Evolutionary conservation across 108 stramenopile species (phyloP), one percentile per base, ranked within the genome.

Genomic region (Epithemia pelagica): DNA sequence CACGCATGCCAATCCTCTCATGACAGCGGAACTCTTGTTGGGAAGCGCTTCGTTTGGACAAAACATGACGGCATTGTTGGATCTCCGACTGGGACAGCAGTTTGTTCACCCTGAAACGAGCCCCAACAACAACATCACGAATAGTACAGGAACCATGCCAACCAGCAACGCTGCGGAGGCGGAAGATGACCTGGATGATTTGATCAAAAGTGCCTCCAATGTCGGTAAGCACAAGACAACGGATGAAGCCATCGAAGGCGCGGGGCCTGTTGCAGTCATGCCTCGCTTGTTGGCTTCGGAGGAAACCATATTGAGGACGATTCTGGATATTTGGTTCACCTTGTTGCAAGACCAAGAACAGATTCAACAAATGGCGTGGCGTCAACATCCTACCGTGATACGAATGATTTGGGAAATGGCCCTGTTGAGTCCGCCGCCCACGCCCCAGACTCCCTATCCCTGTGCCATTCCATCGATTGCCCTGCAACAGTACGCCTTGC

Each of bases 121-220:
- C 22, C 28, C 32, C 25, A 54, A 75, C 64, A 52, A 55, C 21
- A 20, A 46, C 1, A 24, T 7, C 24, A 55, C 33, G 62, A 52
- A 29, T 15, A 58, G 21, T 24, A 46, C 20, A 19, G 67, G 54
- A 2, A 32, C 19, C 3, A 32, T 46, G 2, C 31, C 64, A 52
- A 58, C 61, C 26, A 51, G 2, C 3, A 28, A 67, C 1, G 30
- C 22, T 19, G 64, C 74, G 33, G 31, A 59, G 1, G 73, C 74
- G 30, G 80, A 83, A 54, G 90, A 91, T 65, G 84, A 85, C 56
- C 73, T 91, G 66, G 90, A 91, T 78, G 70, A 80, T 53, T 76
- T 91, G 62, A 65, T 91, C 22, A 67, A 59, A 32, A 61, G 33
- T 28, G 24, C 58, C 30, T 24, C 32, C 24, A 37, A 62, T 10